phyloP scores from a whole-genome alignment of 2,329 filamentous ascomycete genomes.

The Colletotrichum ledebouriae region DNA sequence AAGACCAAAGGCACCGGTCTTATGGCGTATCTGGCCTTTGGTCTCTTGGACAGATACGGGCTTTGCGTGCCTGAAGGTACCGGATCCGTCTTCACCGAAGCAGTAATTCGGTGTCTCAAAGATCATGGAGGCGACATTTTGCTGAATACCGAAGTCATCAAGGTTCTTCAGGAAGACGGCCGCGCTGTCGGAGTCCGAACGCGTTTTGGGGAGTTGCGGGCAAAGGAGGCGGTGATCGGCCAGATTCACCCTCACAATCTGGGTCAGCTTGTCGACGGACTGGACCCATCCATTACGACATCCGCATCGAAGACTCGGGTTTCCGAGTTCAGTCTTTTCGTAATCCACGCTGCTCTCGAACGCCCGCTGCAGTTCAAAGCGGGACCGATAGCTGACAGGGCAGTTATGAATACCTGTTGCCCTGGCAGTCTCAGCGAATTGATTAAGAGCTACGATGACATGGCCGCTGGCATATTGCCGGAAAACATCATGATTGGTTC shows the following conservation, averaged over 20 bases:
- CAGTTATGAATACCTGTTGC: neutral
- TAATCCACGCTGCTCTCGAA: slow-evolving; percentile 6
- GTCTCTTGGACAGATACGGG: slow-evolving; percentile 14
- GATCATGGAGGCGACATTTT: neutral
- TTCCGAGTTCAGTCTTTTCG: neutral
- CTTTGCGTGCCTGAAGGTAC: slow-evolving; percentile 5
- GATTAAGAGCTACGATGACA: neutral
- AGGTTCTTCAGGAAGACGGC: neutral
- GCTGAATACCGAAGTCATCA: neutral
- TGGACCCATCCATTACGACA: neutral
- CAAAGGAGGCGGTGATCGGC: neutral
- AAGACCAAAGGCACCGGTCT: slow-evolving; percentile 15
- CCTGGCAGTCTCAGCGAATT: neutral
- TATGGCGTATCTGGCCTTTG: slow-evolving; percentile 23
- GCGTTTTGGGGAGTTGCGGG: neutral
- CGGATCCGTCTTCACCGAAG: neutral
- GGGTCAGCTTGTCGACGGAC: neutral
- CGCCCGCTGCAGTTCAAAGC: neutral
- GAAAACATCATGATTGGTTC: slow-evolving; percentile 2
- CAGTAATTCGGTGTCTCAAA: slow-evolving; percentile 3
- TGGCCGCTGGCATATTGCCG: neutral
- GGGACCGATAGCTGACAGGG: neutral
- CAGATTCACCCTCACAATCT: slow-evolving; percentile 8
- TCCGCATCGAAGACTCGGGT: neutral
- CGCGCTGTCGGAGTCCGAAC: neutral